Evolutionary conservation across 2,329 filamentous ascomycete genomes (phyloP), one percentile per base, ranked within the genome.

Genomic region (Colletotrichum sansevieriae): DNA sequence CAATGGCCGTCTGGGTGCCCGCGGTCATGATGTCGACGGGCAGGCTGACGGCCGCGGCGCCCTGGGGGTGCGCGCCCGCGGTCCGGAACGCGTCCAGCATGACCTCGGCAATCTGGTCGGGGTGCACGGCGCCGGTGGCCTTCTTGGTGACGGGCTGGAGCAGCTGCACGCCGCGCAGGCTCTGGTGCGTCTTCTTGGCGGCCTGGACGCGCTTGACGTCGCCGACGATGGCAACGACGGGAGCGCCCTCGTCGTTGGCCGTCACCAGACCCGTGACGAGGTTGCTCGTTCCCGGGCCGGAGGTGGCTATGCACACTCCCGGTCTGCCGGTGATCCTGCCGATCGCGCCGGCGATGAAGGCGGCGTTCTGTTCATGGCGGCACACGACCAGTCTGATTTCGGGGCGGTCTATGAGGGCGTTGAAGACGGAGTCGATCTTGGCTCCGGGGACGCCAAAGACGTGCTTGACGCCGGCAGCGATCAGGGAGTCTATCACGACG

Each of bases 331-430:
- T 84, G 65, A 85, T 80, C 35, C 82, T 76, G 11, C 83, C 83
- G 22, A 82, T 75, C 0, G 82, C 83, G 2, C 81, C 82, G 20
- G 83, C 83, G 76, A 85, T 85, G 75, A 85, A 83, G 7, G 82
- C 83, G 15, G 83, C 83, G 72, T 85, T 85, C 65, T 85, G 83
- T 72, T 85, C 83, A 70, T 85, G 83, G 15, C 83, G 77, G 66
- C 81, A 83, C 12, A 85, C 80, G 25, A 85, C 76, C 15, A 85
- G 76, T 65, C 78, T 77, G 75, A 84, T 83, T 67, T 83, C 81
- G 1, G 82, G 79, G 63, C 83, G 82, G 73, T 84, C 83, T 57
- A 76, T 66, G 4, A 84, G 76, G 5, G 77, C 79, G 73, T 84
- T 81, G 76, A 84, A 85, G 49, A 85, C 77, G 44, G 81, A 79